A percentile compares a stretch with the other conserved stretches of the same genome.
Conservation (phyloP, 805 yeast species). For the Torulaspora quercuum region DNA sequence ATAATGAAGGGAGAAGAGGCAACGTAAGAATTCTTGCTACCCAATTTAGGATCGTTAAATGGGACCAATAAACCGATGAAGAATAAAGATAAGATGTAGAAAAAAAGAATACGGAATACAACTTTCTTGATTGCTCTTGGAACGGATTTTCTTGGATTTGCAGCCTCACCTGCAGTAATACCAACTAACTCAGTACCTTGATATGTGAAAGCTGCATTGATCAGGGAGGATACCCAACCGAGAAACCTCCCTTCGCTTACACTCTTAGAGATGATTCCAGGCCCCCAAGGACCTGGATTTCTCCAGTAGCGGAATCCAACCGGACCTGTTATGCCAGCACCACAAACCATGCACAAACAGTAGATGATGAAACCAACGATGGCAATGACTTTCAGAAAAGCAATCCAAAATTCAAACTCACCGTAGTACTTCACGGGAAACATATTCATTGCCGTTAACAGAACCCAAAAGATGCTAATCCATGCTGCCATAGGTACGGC, state of each 20-base stretch:
- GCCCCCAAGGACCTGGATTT: constrained; percentile 73
- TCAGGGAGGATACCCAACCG: constrained; percentile 66
- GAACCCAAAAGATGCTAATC: constrained; percentile 63
- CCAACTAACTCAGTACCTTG: constrained; percentile 80
- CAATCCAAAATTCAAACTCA: constrained; percentile 74
- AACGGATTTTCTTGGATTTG: constrained; percentile 64
- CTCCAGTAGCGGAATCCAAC: constrained; percentile 81
- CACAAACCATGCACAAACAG: constrained; percentile 68
- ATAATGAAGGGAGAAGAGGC: constrained; percentile 69
- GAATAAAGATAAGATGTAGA: constrained; percentile 61
- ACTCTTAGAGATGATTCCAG: constrained; percentile 51
- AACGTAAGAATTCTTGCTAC: constrained; percentile 38
- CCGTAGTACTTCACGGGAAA: constrained; percentile 70
- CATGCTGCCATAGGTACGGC: constrained; percentile 70
- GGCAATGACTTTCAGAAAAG: constrained; percentile 62
- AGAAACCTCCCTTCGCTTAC: constrained; percentile 55
- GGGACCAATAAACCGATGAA: constrained; percentile 72
- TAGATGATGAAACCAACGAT: constrained; percentile 68
- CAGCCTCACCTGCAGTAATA: constrained; percentile 70
- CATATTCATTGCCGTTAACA: constrained; percentile 52
- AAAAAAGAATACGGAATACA: constrained; percentile 58
- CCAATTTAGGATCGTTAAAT: constrained; percentile 54
- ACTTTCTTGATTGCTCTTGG: constrained; percentile 72
- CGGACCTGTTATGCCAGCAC: constrained; percentile 66
- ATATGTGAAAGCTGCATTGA: constrained; percentile 74